Evolutionary conservation across 1,284 basidiomycete species (phyloP).

Genomic region (Boletus coffeatus): DNA sequence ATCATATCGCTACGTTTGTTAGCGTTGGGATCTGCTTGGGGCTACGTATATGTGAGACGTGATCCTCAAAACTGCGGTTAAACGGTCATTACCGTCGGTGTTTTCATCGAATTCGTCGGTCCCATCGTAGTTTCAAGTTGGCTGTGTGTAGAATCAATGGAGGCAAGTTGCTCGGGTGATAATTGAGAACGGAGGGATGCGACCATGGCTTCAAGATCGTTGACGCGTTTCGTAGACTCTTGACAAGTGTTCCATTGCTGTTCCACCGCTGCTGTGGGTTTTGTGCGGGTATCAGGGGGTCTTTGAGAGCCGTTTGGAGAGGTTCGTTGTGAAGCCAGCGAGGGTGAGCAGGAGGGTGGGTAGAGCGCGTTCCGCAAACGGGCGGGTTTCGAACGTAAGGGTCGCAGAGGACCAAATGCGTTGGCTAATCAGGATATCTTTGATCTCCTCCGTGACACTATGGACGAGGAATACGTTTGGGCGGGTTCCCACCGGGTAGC

Average conservation of each 20-base stretch:
- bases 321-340: too few species aligned
- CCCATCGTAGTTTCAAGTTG: neutral
- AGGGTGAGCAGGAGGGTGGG: too few species aligned
- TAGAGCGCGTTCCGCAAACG: too few species aligned
- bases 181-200: constrained; percentile 17
- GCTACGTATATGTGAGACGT: constrained; percentile 14
- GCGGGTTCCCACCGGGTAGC: too few species aligned
- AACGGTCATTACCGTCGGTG: constrained; percentile 13
- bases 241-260: constrained; percentile 12
- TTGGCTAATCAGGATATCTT: too few species aligned
- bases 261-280: constrained; percentile 7
- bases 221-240: constrained; percentile 13
- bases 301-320: too few species aligned
- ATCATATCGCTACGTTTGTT: constrained; percentile 23
- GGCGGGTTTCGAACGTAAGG: too few species aligned
- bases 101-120: neutral
- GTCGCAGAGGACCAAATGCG: too few species aligned
- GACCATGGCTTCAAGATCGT: constrained; percentile 21
- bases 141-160: constrained; percentile 11
- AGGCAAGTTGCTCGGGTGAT: constrained; percentile 19
- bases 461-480: too few species aligned
- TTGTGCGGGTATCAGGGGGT: too few species aligned
- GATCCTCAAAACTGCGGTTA: neutral
- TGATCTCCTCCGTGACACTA: too few species aligned
- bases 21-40: constrained; percentile 4